Evolutionary conservation across 202 grass and related monocot genomes (phyloP).

Genomic region (Schoenoplectus tabernaemontani): DNA sequence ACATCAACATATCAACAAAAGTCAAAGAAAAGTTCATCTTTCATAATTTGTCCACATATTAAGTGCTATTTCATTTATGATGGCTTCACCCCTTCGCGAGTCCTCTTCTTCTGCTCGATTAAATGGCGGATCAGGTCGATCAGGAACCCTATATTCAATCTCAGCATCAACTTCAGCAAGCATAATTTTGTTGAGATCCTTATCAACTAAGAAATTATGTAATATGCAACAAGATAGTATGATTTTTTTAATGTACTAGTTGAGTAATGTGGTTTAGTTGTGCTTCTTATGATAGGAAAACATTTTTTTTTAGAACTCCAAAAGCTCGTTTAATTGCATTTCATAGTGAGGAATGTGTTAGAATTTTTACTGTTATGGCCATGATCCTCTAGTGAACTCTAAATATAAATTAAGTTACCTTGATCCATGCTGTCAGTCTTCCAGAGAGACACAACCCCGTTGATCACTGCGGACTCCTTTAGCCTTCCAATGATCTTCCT

Average conservation of each 20-base stretch:
- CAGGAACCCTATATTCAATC: background rate
- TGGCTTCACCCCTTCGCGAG: background rate
- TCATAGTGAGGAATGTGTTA: background rate
- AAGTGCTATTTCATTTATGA: background rate
- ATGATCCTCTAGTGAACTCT: no score
- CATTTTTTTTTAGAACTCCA: background rate
- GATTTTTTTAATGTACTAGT: background rate
- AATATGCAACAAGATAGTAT: background rate
- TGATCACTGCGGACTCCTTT: no score
- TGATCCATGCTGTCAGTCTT: no score
- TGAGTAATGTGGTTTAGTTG: background rate
- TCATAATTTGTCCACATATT: background rate
- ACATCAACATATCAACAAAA: no score
- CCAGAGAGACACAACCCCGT: no score
- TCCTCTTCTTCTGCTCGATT: background rate
- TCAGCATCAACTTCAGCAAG: background rate
- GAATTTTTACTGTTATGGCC: no score
- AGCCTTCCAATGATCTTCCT: no score
- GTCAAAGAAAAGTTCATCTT: background rate
- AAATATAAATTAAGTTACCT: no score
- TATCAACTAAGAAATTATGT: background rate
- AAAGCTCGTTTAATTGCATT: background rate
- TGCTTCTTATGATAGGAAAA: background rate
- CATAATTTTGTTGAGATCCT: background rate
- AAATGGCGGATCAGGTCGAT: background rate